Evolutionary conservation across 2,329 filamentous ascomycete genomes (phyloP).

Genomic region (Claviceps lovelessii): DNA sequence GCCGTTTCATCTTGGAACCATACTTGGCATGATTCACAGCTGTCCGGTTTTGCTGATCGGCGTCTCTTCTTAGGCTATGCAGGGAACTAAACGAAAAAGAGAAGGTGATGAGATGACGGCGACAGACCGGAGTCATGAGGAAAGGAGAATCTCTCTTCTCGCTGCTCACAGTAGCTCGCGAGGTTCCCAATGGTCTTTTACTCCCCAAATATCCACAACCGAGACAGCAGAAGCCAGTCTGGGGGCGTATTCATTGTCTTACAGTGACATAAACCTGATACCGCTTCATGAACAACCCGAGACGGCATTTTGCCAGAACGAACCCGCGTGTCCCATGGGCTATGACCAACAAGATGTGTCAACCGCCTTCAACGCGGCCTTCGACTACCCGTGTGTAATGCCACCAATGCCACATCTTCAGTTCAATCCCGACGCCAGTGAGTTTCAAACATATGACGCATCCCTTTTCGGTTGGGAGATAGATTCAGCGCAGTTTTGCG

Average conservation of each 20-base stretch:
- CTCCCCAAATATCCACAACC: not conserved
- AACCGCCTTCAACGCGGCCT: not conserved
- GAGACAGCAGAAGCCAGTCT: not conserved
- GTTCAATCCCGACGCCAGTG: not conserved
- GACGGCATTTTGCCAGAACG: not conserved
- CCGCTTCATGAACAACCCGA: constrained; percentile 1
- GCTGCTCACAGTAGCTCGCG: not conserved
- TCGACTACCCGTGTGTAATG: not conserved
- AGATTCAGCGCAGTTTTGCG: not conserved
- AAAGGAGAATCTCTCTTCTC: not conserved
- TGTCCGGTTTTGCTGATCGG: not conserved
- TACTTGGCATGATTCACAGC: not conserved
- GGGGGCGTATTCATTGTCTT: not conserved
- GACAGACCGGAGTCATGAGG: not conserved
- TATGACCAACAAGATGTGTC: not conserved
- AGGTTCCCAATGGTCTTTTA: not conserved
- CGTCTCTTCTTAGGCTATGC: not conserved
- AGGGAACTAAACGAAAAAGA: constrained; percentile 4
- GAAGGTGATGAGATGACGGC: not conserved
- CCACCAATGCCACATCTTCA: not conserved
- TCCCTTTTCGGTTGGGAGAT: too few species aligned
- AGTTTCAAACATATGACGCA: not conserved
- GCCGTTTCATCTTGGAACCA: not conserved
- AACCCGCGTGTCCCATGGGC: not conserved
- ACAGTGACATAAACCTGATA: not conserved